phyloP scores from a whole-genome alignment of 2,329 filamentous ascomycete species.

The Dactylellina leptospora region DNA sequence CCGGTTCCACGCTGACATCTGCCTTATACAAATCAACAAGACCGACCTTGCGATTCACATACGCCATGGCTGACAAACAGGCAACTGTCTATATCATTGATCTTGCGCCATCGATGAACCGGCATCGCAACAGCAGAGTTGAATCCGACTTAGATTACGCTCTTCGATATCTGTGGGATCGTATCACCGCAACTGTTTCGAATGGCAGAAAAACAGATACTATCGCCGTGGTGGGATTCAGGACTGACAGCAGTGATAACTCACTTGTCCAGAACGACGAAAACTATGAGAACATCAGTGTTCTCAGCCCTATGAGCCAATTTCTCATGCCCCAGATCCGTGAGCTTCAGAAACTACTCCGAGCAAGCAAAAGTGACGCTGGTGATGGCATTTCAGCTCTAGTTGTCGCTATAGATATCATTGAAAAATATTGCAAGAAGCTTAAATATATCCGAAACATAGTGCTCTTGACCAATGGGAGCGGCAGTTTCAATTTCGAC shows the following conservation, averaged over 20 bases:
- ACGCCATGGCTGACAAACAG: conserved; percentile 90
- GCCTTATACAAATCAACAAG: background rate
- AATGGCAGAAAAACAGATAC: conserved; percentile 78
- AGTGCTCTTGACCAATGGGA: conserved; percentile 83
- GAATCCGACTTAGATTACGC: conserved; percentile 88
- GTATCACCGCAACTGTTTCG: conserved; percentile 76
- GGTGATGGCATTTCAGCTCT: conserved; percentile 89
- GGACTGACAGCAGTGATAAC: conserved; percentile 80
- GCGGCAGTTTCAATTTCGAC: conserved; percentile 75
- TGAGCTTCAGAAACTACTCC: conserved; percentile 70
- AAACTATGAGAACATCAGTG: conserved; percentile 81
- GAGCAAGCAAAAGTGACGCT: conserved; percentile 71
- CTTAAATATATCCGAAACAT: conserved; percentile 83
- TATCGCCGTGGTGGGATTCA: conserved; percentile 81
- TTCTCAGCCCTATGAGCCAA: conserved; percentile 73
- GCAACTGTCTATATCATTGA: conserved; percentile 92
- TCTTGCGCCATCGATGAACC: conserved; percentile 83
- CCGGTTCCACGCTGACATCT: no score
- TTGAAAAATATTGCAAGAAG: conserved; percentile 78
- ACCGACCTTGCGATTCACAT: background rate
- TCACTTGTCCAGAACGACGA: conserved; percentile 69
- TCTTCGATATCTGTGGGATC: conserved; percentile 95
- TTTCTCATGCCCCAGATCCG: conserved; percentile 75
- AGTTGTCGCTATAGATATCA: conserved; percentile 86
- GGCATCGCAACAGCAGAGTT: conserved; percentile 73